A percentile compares a stretch with the other conserved stretches of the same genome.
Evolutionary conservation across 352 stramenopile species (phyloP).

Genomic region (Pythium sukuiense): DNA sequence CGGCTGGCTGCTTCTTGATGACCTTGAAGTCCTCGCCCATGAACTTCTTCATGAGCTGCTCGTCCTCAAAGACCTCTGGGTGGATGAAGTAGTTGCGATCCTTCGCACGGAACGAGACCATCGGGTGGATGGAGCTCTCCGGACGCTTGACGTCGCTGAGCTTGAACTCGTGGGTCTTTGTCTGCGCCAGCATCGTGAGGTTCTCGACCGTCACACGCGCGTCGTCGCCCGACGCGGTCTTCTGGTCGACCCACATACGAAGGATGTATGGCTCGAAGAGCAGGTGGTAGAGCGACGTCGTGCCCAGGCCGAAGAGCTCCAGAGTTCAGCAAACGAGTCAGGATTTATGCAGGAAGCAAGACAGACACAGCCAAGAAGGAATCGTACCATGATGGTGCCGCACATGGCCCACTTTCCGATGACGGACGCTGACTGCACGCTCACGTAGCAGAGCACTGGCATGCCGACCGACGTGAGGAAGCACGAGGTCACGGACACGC

Average conservation of each 20-base stretch:
- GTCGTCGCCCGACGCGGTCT: slow-evolving; percentile 10
- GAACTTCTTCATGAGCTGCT: slow-evolving; percentile 58
- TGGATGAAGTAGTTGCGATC: slow-evolving; percentile 80
- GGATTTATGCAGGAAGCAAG: not conserved
- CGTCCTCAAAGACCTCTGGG: slow-evolving; percentile 65
- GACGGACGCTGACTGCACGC: slow-evolving; percentile 66
- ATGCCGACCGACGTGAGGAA: slow-evolving; percentile 80
- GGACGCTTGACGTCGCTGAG: slow-evolving; percentile 60
- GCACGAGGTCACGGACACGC: slow-evolving; percentile 84
- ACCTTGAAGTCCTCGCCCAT: slow-evolving; percentile 40
- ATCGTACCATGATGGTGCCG: slow-evolving; percentile 75
- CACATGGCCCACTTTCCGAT: slow-evolving; percentile 89
- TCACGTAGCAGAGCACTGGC: slow-evolving; percentile 73
- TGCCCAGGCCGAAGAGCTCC: slow-evolving; percentile 77
- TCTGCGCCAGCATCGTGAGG: slow-evolving; percentile 65
- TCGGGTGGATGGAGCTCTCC: slow-evolving; percentile 73
- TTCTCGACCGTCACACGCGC: slow-evolving; percentile 62
- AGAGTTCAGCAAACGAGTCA: not conserved
- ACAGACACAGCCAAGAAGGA: not conserved
- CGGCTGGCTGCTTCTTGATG: slow-evolving; percentile 11
- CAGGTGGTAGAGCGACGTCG: slow-evolving; percentile 81
- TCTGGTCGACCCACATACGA: slow-evolving; percentile 64
- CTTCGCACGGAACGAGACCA: slow-evolving; percentile 78
- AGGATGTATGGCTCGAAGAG: slow-evolving; percentile 88
- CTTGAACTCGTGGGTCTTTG: slow-evolving; percentile 51